Percentiles rank a stretch among this genome's conserved stretches.
These are phyloP conservation scores for Noccaea caerulescens DNA, from an alignment of 345 rosid genomes.

Conservation along the genomic window DNA sequence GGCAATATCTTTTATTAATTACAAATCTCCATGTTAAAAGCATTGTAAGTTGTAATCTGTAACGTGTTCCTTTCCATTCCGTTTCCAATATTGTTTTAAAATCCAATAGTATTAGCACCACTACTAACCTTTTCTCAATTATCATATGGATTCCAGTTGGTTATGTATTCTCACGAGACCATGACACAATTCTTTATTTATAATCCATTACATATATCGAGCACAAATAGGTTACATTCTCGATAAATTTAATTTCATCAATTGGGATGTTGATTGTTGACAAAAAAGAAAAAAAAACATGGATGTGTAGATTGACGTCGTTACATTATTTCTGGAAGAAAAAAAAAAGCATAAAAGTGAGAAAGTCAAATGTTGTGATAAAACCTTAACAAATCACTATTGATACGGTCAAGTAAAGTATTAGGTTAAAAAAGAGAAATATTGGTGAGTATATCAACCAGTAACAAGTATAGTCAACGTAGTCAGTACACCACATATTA, in stretches of 20 bases:
- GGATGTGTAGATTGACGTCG: background rate
- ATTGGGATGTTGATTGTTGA: background rate
- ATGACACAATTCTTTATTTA: background rate
- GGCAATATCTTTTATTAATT: slow-evolving; percentile 22
- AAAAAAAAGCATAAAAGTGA: background rate
- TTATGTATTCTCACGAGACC: slow-evolving; percentile 14
- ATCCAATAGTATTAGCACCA: background rate
- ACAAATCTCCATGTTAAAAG: slow-evolving; percentile 35
- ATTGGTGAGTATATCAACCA: background rate
- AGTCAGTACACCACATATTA: slow-evolving; percentile 21
- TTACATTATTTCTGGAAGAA: background rate
- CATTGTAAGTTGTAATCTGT: slow-evolving; percentile 38
- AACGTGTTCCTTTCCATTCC: slow-evolving; percentile 35
- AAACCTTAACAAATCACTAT: slow-evolving; percentile 33
- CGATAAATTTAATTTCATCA: background rate
- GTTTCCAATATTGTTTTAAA: slow-evolving; percentile 12
- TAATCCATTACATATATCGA: background rate
- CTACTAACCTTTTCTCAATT: background rate
- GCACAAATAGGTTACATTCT: background rate
- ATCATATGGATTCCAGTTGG: background rate
- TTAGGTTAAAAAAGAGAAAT: background rate
- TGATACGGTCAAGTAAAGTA: slow-evolving; percentile 29
- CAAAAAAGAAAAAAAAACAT: background rate
- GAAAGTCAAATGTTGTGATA: slow-evolving; percentile 26
- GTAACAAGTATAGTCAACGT: slow-evolving; percentile 39